phyloP scores from a whole-genome alignment of 1,284 basidiomycete genomes.

The Microbotryomycetes sp. region DNA sequence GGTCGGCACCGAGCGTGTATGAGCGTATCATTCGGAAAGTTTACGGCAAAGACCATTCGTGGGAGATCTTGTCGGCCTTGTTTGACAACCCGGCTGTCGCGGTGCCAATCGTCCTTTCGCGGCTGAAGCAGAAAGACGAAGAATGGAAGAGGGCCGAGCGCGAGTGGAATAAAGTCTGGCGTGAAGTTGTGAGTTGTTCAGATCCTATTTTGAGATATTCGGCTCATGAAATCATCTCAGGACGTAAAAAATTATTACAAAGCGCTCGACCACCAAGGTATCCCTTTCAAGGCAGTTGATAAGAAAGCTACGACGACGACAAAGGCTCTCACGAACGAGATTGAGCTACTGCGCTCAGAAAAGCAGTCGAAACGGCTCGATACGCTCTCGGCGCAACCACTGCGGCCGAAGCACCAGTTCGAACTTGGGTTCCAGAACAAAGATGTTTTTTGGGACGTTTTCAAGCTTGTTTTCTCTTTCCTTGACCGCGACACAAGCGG shows the following conservation, averaged over 20 bases:
- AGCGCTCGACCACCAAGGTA: conserved; percentile 75
- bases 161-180: conserved; percentile 96
- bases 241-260: conserved; percentile 28
- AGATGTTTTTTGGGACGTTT: conserved; percentile 72
- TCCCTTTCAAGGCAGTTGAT: conserved; percentile 88
- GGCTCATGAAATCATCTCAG: not conserved
- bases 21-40: conserved; percentile 90
- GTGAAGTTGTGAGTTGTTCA: conserved; percentile 61
- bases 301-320: conserved; percentile 71
- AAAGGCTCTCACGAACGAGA: conserved; percentile 80
- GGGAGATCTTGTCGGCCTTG: conserved; percentile 80
- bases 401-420: conserved; percentile 56
- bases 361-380: conserved; percentile 57
- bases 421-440: conserved; percentile 73
- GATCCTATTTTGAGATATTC: not conserved
- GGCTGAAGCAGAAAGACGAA: conserved; percentile 91
- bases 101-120: conserved; percentile 82
- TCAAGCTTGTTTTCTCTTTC: conserved; percentile 86
- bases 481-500: conserved; percentile 61
- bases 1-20: conserved; percentile 78
- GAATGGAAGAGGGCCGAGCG: conserved; percentile 94
- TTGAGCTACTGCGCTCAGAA: conserved; percentile 67
- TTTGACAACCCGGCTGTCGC: conserved; percentile 88
- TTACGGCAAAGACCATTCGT: conserved; percentile 75
- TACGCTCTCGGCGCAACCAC: conserved; percentile 15